Base-by-base conservation (phyloP, 2,329 filamentous ascomycete genomes). In the Ambrosiella xylebori region DNA sequence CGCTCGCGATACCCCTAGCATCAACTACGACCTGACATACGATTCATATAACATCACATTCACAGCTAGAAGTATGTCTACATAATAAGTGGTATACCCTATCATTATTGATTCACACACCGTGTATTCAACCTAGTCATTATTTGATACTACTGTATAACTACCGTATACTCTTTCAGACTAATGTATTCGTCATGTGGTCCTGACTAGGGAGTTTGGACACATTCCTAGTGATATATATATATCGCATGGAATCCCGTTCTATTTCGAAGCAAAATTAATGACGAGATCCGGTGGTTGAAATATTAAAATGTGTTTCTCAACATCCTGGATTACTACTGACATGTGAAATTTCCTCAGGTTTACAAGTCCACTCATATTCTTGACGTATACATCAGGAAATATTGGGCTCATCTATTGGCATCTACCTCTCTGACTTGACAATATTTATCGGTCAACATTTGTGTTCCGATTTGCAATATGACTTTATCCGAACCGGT, bases 401-500 rank as follows among this genome's bases (percentile, higher is more conserved):
- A 27, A 27, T 27, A 51, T 19, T 11, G 17, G 35, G 19, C 47
- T 27, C 35, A 15, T 51, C 17, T 36, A 19, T 27, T 51, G 3
- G 27, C 13, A 35, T n/a, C 39, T 11, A 7, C 39, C 39, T 41
- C n/a, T 41, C 6, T 41, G 39, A 12, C 11, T 41, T 11, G 27
- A 35, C 37, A 11, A 12, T 19, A 19, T 19, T 11, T 1, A 11
- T 12, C 39, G 39, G 56, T 17, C 50, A 44, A 51, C 44, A 51
- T 54, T 51, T 17, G 38, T 45, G 13, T 27, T 45, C 57, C 40
- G 40, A 54, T 19, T 40, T 39, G 53, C 49, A 59, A 45, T 39
- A 59, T 59, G 58, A 47, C 58, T 44, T 59, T 54, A 49, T 57
- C 58, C 35, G 45, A 59, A 54, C 54, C 58, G 35, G 58, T 59